Conservation (phyloP, 1,139 yeast genomes). For the Taphrina betulina region DNA sequence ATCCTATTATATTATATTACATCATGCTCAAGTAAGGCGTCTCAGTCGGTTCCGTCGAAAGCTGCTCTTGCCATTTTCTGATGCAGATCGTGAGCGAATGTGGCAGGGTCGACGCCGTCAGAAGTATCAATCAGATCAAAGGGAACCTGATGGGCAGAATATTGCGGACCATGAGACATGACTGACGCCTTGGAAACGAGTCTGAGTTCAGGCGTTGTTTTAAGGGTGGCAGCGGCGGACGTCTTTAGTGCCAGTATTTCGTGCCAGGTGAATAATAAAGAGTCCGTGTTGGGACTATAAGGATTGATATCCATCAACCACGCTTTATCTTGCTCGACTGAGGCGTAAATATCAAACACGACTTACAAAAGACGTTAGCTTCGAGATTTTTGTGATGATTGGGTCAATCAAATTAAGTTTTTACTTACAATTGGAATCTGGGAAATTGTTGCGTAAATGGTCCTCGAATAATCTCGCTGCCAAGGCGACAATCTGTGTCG, state of each 20-base stretch:
- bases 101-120: constrained; percentile 39
- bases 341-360: constrained; percentile 78
- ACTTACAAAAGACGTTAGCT: too few relatives aligned
- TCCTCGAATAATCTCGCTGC: constrained; percentile 59
- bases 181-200: constrained; percentile 58
- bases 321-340: constrained; percentile 66
- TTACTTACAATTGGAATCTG: constrained; percentile 50
- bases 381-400: too few relatives aligned
- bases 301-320: constrained; percentile 83
- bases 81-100: constrained; percentile 38
- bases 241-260: constrained; percentile 54
- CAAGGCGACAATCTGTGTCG: constrained; percentile 50
- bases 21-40: too few relatives aligned
- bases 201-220: constrained; percentile 55
- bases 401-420: neutral
- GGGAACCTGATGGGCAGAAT: constrained; percentile 89
- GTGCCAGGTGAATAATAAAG: constrained; percentile 78
- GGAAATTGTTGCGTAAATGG: constrained; percentile 53
- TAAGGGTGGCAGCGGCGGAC: neutral
- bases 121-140: constrained; percentile 84
- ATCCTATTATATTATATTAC: too few relatives aligned
- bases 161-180: constrained; percentile 71
- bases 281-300: constrained; percentile 71
- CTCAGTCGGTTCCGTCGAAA: too few relatives aligned
- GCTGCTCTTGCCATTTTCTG: constrained; percentile 36